Base-by-base conservation (phyloP, 257 asterid genomes). In the Solanum piurae region DNA sequence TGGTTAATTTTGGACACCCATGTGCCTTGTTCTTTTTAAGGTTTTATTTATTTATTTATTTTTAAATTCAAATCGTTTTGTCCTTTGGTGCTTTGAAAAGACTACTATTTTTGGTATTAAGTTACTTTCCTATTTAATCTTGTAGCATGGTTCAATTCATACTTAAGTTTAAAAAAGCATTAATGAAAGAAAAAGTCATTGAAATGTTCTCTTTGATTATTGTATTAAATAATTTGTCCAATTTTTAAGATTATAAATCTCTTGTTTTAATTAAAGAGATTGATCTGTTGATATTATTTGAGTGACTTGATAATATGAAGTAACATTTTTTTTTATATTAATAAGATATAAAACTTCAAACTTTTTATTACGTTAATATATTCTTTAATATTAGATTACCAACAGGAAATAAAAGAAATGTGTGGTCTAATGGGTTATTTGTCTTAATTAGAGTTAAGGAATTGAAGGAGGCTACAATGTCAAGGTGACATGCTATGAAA, bases 1-100 rank as follows among this genome's bases (percentile, higher is more conserved):
- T 52, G 88, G 55, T 29, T 64, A 44, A 38, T 86, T 85, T 85
- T 23, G 82, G 40, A 68, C 27, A 75, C 79, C 91, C 90, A 91
- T 88, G 89, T 91, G 92, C 85, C 73, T 20, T 87, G 12, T 44
- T 46, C 8, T 34, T 72, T 25, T 79, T 27, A 12, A 25, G 2
- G 34, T 60, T 12, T 85, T 71, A 10, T 36, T 73, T 7, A 11
- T 68, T 69, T 68, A 8, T 23, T 64, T 68, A 29, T 69, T 29
- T 68, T 6, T 69, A 71, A 29, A 10, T 23, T 64, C 11, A 4
- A 18, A 64, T 55, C 66, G 25, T 85, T 87, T 87, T 76, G 84
- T 87, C 88, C 84, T 86, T 62, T 83, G 31, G 20, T 71, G 64
- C 49, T 71, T 68, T 40, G 72, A 85, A 69, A 85, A 86, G 71